Base-by-base conservation (phyloP, 2,329 filamentous ascomycete species). In the Aspergillus glaucus region DNA sequence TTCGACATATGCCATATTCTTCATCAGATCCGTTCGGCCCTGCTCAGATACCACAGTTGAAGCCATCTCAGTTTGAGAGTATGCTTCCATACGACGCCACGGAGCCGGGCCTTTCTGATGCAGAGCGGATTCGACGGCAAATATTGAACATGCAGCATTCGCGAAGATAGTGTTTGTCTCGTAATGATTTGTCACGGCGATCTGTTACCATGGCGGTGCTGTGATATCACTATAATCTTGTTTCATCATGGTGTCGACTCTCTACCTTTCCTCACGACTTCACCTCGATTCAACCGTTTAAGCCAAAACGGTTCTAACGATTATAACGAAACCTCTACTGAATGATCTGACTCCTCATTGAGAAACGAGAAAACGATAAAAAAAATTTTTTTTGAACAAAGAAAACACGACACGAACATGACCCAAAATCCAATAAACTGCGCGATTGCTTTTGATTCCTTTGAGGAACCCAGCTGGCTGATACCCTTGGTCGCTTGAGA, bases 1-100 rank as follows among this genome's bases (percentile, higher is more conserved):
- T 67, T 17, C 62, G 69, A 50, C 72, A 73, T 53, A 68, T 65
- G 10, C 65, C 69, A 28, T 74, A 69, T 37, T 62, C 70, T 37
- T 62, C 70, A 48, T 74, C 71, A 8, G 72, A 75, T 47, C 68
- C 72, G 2, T 75, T 73, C 53, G 67, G 26, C 26, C 26, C 3
- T n/a, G n/a, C n/a, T 37, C 34, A n/a, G n/a, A n/a, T 37, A 6
- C 17, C 34, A 10, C n/a, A 40, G 6, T 40, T 40, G 10, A 21
- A 40, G 37, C 17, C 37, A 4, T 36, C 34, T 17, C 14, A n/a
- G n/a, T n/a, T 6, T 36, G 14, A 36, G 34, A 55, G 21, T 5
- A 46, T 51, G 26, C 51, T 60, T 15, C 61, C 64, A 8, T 65
- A 62, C 44, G 61, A 69, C 43, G 58, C 65, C 3, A 63, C 60